Conservation (phyloP, 371 early-diverging fungal genomes). For the Rhizopus stolonifer region DNA sequence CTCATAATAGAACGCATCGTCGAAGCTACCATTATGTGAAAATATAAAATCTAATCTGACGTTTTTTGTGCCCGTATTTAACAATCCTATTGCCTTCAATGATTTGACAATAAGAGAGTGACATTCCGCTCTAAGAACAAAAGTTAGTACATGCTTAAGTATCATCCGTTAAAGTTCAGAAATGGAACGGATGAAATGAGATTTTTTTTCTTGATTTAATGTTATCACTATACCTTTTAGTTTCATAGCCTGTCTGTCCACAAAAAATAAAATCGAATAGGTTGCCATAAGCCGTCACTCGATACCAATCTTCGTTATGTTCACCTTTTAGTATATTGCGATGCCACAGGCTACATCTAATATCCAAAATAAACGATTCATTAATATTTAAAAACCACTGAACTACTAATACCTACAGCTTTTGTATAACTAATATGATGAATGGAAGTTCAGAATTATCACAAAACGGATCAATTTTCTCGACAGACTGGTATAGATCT, state of each 20-base stretch:
- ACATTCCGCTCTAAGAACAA: slow-evolving; percentile 10
- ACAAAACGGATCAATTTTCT: slow-evolving; percentile 10
- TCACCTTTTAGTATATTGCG: slow-evolving; percentile 5
- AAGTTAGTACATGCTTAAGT: slow-evolving; percentile 2
- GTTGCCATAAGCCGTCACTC: slow-evolving; percentile 6
- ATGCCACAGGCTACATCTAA: slow-evolving; percentile 9
- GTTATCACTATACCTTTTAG: slow-evolving; percentile 12
- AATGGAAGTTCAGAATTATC: slow-evolving; percentile 11
- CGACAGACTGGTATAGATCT: slow-evolving; percentile 4
- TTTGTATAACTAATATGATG: slow-evolving; percentile 6
- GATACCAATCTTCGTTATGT: slow-evolving; percentile 11
- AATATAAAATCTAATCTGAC: slow-evolving; percentile 11
- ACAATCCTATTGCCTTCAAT: slow-evolving; percentile 6
- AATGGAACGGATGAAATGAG: neutral
- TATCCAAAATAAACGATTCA: slow-evolving; percentile 6
- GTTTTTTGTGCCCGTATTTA: slow-evolving; percentile 9
- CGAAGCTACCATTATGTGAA: slow-evolving; percentile 2
- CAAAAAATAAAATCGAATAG: slow-evolving; percentile 11
- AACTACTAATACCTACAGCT: neutral
- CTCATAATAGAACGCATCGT: slow-evolving; percentile 8
- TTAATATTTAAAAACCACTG: slow-evolving; percentile 1
- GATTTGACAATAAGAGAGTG: slow-evolving; percentile 11
- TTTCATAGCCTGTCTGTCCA: slow-evolving; percentile 9
- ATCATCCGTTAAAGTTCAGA: slow-evolving; percentile 4
- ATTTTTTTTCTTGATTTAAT: slow-evolving; percentile 8